These are phyloP conservation scores for Tricholoma sp. DNA, from an alignment of 768 basidiomycete genomes.

Conservation along the genomic window DNA sequence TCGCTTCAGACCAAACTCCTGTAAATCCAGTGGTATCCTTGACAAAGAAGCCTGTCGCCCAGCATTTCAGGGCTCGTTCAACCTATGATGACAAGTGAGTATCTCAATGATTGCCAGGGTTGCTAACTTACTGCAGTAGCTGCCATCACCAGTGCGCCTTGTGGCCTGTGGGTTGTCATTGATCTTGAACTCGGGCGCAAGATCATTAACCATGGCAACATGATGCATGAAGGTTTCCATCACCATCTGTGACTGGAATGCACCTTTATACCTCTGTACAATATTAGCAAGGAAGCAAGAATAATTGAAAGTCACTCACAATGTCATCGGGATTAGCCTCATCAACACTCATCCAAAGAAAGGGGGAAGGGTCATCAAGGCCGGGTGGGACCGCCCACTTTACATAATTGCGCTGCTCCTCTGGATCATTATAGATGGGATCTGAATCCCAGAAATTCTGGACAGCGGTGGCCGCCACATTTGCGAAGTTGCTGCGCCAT, in stretches of 20 bases:
- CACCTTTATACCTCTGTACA: conserved; percentile 1
- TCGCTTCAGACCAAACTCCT: background rate
- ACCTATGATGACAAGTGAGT: background rate
- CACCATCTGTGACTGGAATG: conserved; percentile 1
- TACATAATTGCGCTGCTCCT: background rate
- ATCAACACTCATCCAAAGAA: conserved; percentile 1
- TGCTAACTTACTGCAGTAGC: too few species aligned
- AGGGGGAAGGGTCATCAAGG: background rate
- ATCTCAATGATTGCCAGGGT: background rate
- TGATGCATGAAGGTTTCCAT: conserved; percentile 1
- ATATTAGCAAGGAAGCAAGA: conserved; percentile 1
- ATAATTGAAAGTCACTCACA: conserved; percentile 2
- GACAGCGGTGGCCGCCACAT: background rate
- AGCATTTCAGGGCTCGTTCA: background rate
- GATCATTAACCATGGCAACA: background rate
- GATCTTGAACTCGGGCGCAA: background rate
- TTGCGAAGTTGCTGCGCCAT: background rate
- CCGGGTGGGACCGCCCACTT: background rate
- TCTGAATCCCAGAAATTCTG: conserved; percentile 3
- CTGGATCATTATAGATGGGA: background rate
- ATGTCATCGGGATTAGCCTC: background rate
- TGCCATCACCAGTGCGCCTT: background rate
- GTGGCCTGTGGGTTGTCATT: background rate
- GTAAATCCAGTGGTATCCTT: background rate
- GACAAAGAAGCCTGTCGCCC: background rate